Percentiles rank a stretch among this genome's conserved stretches.
Conservation (phyloP, 1,284 basidiomycete genomes). For the Paramarasmius palmivorus region DNA sequence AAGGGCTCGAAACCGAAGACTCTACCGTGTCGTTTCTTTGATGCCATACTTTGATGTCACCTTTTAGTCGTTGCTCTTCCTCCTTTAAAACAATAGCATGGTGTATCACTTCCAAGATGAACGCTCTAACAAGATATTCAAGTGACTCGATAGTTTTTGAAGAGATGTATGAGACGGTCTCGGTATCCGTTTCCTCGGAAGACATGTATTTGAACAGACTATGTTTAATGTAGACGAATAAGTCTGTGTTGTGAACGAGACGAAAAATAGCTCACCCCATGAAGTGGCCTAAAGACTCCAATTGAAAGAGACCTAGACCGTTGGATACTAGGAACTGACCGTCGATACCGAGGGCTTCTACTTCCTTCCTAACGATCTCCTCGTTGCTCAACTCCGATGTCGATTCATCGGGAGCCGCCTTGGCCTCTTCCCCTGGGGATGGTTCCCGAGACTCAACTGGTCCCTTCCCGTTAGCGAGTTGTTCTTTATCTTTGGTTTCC, state of each 20-base stretch:
- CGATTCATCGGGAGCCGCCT: conserved; percentile 12
- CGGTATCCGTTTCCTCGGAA: conserved; percentile 19
- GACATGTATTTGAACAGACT: conserved; percentile 35
- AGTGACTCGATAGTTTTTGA: conserved; percentile 38
- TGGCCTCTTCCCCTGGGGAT: conserved; percentile 29
- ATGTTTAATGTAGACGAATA: background rate
- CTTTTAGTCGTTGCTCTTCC: conserved; percentile 55
- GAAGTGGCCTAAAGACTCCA: conserved; percentile 36
- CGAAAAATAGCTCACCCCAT: conserved; percentile 31
- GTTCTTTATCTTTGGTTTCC: conserved; percentile 14
- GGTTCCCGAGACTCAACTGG: conserved; percentile 19
- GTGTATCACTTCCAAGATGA: conserved; percentile 50
- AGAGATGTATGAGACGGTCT: conserved; percentile 27
- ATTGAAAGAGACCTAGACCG: conserved; percentile 52
- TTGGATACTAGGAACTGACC: conserved; percentile 38
- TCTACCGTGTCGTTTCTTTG: conserved; percentile 32
- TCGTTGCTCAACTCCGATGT: conserved; percentile 27
- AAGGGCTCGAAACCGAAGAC: conserved; percentile 2
- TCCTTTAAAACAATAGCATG: conserved; percentile 53
- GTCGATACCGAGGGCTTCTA: conserved; percentile 44
- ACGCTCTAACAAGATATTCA: conserved; percentile 44
- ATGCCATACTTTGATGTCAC: conserved; percentile 59
- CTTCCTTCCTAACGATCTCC: conserved; percentile 43
- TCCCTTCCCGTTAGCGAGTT: background rate
- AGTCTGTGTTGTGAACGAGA: background rate